Percentiles rank a stretch among this genome's conserved stretches.
Conservation (phyloP, 306 rosid genomes). For the Pyrus communis region DNA sequence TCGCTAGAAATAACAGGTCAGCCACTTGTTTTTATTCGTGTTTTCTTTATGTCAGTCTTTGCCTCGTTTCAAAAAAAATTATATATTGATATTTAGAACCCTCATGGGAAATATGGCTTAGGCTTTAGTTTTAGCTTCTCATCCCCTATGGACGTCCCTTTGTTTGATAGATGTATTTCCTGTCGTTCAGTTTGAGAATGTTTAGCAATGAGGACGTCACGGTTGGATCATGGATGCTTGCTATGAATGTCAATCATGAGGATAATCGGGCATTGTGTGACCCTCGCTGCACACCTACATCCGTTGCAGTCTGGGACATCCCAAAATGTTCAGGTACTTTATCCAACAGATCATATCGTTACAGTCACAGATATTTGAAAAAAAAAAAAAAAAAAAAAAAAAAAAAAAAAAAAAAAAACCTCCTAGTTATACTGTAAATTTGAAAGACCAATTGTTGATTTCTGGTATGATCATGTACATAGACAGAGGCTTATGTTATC, state of each 20-base stretch:
- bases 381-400: too few relatives aligned
- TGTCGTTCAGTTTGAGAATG: constrained; percentile 25
- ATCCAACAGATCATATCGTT: not conserved
- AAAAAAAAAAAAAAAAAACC: too few relatives aligned
- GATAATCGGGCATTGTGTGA: constrained; percentile 22
- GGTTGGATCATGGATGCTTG: constrained; percentile 34
- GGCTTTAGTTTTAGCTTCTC: not conserved
- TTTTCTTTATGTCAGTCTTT: not conserved
- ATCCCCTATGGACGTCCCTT: not conserved
- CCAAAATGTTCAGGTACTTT: constrained; percentile 31
- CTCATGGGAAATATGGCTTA: not conserved
- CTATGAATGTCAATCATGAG: constrained; percentile 30
- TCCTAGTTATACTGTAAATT: not conserved
- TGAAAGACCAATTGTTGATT: not conserved
- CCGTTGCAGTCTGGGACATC: constrained; percentile 34
- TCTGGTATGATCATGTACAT: not conserved
- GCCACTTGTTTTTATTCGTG: not conserved
- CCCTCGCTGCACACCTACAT: constrained; percentile 20
- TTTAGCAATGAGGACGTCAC: constrained; percentile 31
- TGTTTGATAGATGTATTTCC: constrained; percentile 7
- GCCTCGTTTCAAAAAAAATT: not conserved
- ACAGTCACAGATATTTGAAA: not conserved
- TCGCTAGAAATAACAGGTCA: constrained; percentile 31
- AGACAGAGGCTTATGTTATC: not conserved
- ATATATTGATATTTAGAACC: not conserved